Evolutionary conservation across 805 yeast species (phyloP).

Genomic region (Lipomyces sp.): DNA sequence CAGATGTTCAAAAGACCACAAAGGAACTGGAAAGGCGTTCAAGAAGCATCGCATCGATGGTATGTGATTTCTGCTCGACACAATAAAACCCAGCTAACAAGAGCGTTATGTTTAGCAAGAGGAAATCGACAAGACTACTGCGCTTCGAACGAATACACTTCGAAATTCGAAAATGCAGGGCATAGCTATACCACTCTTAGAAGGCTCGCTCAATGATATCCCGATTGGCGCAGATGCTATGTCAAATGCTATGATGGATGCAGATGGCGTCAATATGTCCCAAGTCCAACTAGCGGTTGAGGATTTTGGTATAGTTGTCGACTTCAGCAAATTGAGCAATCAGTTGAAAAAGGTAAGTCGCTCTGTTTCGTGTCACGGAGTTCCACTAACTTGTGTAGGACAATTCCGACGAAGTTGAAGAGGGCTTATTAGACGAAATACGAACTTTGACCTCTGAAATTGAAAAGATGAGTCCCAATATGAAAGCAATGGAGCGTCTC

Average conservation of each 20-base stretch:
- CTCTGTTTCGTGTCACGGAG: slow-evolving; percentile 37
- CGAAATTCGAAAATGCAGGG: slow-evolving; percentile 74
- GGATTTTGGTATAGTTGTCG: slow-evolving; percentile 47
- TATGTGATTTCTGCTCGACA: neutral
- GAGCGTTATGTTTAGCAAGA: slow-evolving; percentile 14
- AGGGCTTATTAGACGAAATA: slow-evolving; percentile 31
- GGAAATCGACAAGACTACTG: slow-evolving; percentile 30
- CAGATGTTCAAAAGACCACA: slow-evolving; percentile 18
- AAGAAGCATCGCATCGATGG: slow-evolving; percentile 8
- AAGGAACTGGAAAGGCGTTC: slow-evolving; percentile 14
- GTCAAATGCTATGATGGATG: slow-evolving; percentile 37
- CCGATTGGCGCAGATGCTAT: slow-evolving; percentile 52
- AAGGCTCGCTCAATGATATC: slow-evolving; percentile 58
- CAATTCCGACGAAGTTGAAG: slow-evolving; percentile 29
- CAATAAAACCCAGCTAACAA: neutral
- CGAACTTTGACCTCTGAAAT: slow-evolving; percentile 34
- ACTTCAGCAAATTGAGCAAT: slow-evolving; percentile 49
- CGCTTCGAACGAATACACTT: slow-evolving; percentile 55
- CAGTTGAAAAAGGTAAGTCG: slow-evolving; percentile 41
- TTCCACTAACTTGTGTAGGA: slow-evolving; percentile 34
- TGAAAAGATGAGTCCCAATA: slow-evolving; percentile 65
- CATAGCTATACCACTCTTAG: slow-evolving; percentile 57
- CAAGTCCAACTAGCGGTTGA: slow-evolving; percentile 7
- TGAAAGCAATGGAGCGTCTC: slow-evolving; percentile 73
- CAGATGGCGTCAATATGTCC: slow-evolving; percentile 33